These are phyloP conservation scores for Kazachstania bromeliacearum DNA, from an alignment of 805 yeast species.

Conservation along the genomic window DNA sequence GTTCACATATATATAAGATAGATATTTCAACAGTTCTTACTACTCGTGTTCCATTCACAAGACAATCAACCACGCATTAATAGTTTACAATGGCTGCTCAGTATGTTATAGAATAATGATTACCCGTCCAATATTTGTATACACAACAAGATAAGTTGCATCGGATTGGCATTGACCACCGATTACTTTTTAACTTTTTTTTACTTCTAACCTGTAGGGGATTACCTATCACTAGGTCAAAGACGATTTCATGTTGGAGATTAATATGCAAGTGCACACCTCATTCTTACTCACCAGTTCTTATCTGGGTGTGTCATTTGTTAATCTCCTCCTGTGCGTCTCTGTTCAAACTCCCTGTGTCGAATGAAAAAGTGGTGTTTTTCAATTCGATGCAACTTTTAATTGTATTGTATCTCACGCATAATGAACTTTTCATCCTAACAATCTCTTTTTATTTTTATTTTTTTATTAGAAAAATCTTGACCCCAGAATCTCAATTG, in stretches of 20 bases:
- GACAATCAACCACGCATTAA: constrained; percentile 14
- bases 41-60: neutral
- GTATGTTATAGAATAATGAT: constrained; percentile 22
- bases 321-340: constrained; percentile 23
- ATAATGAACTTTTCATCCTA: constrained; percentile 3
- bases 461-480: constrained; percentile 30
- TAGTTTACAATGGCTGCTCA: constrained; percentile 30
- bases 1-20: no score
- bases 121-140: neutral
- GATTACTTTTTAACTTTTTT: neutral
- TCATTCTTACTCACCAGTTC: constrained; percentile 1
- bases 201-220: constrained; percentile 19
- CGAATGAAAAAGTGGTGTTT: constrained; percentile 34
- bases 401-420: constrained; percentile 8
- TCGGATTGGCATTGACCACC: neutral
- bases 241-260: constrained; percentile 16
- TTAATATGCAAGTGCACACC: constrained; percentile 7
- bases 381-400: constrained; percentile 32
- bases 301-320: constrained; percentile 1
- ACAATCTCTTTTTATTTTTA: neutral
- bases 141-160: constrained; percentile 1
- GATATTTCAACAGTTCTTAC: neutral
- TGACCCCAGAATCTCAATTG: constrained; percentile 74
- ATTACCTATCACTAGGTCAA: constrained; percentile 22
- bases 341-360: constrained; percentile 31